Evolutionary conservation across 768 basidiomycete species (phyloP).

Genomic region (Candolleomyces efflorescens): DNA sequence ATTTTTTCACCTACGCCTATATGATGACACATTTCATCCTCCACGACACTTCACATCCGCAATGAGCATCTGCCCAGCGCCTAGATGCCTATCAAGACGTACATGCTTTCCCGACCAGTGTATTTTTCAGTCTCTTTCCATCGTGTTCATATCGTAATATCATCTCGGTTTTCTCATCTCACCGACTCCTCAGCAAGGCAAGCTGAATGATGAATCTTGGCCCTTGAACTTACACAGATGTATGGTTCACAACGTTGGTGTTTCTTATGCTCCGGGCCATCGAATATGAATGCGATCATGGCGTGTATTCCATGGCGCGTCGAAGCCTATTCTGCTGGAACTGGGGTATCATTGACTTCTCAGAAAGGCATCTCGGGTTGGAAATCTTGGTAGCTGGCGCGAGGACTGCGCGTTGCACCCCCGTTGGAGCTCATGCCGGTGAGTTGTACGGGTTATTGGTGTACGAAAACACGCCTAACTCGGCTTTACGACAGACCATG

Average conservation of each 20-base stretch:
- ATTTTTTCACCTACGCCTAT: background rate
- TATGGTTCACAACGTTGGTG: too few species aligned
- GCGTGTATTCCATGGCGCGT: background rate
- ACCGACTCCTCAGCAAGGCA: background rate
- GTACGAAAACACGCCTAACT: too few species aligned
- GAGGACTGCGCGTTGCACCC: background rate
- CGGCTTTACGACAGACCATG: too few species aligned
- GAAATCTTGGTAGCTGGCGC: background rate
- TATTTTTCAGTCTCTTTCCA: background rate
- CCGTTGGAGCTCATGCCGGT: background rate
- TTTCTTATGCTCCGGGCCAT: background rate
- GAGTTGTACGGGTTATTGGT: background rate
- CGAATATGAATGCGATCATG: background rate
- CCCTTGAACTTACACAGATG: background rate
- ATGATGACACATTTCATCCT: background rate
- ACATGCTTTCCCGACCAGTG: background rate
- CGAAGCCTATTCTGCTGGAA: background rate
- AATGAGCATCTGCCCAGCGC: background rate
- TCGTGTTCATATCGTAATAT: background rate
- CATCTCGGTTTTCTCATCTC: background rate
- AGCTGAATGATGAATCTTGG: background rate
- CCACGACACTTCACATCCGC: background rate
- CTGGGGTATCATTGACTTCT: background rate
- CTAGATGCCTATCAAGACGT: background rate
- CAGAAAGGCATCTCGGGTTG: background rate